Evolutionary conservation across 129 eudicot species (phyloP).

Genomic region (Saposhnikovia divaricata): DNA sequence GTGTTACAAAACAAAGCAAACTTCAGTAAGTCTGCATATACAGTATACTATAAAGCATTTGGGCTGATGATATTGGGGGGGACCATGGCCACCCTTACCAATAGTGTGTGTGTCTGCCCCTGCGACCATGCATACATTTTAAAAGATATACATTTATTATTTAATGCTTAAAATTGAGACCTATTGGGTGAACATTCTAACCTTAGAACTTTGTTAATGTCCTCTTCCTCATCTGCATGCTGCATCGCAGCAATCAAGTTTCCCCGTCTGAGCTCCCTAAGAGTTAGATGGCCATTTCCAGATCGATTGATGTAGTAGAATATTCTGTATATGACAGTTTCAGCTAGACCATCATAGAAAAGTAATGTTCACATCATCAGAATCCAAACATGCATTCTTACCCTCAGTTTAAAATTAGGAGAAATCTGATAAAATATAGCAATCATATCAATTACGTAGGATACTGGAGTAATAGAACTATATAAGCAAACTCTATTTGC

Average conservation of each 20-base stretch:
- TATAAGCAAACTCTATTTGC: background rate
- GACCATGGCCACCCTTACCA: too few relatives aligned
- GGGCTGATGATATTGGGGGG: too few relatives aligned
- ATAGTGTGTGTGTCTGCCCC: too few relatives aligned
- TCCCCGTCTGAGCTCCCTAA: conserved; percentile 56
- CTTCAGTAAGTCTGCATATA: too few relatives aligned
- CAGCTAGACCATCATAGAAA: conserved; percentile 37
- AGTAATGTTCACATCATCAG: conserved; percentile 16
- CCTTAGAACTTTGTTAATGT: conserved; percentile 66
- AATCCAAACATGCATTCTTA: background rate
- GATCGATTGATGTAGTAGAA: conserved; percentile 58
- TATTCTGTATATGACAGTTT: conserved; percentile 70
- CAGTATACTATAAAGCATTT: too few relatives aligned
- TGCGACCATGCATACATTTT: background rate
- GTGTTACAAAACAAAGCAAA: too few relatives aligned
- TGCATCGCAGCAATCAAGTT: conserved; percentile 53
- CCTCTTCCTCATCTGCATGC: conserved; percentile 75
- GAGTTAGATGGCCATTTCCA: conserved; percentile 62
- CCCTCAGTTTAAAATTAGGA: background rate
- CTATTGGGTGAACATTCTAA: conserved; percentile 1
- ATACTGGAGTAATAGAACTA: background rate
- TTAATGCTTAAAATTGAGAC: background rate
- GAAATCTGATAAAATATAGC: background rate
- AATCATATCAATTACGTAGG: background rate
- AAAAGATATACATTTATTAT: background rate